Conservation (phyloP, 2,329 filamentous ascomycete genomes). For the Fusarium sp. region DNA sequence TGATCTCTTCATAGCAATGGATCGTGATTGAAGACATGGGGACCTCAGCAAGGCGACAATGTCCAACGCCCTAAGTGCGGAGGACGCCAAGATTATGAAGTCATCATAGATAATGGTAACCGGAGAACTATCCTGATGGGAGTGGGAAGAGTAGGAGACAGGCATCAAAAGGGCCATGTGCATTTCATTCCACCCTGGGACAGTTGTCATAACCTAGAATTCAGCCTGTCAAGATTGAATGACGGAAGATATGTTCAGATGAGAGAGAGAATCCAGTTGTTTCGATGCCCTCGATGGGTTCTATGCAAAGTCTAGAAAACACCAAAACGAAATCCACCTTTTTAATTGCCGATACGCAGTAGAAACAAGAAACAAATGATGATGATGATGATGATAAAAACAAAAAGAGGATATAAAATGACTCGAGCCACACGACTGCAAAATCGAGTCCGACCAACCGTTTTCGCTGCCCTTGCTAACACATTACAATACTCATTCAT, state of each 20-base stretch:
- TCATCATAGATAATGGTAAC: conserved; percentile 1
- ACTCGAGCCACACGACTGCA: conserved; percentile 20
- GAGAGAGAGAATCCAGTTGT: conserved; percentile 4
- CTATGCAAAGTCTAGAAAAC: conserved; percentile 32
- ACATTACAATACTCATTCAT: conserved; percentile 42
- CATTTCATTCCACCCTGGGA: conserved; percentile 4
- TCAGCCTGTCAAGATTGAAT: background rate
- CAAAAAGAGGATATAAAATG: conserved; percentile 31
- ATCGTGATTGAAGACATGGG: background rate
- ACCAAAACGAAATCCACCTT: conserved; percentile 25
- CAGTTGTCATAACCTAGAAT: background rate
- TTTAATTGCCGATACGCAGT: conserved; percentile 16
- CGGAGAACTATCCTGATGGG: background rate
- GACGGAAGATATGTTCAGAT: background rate
- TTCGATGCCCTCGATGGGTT: conserved; percentile 16
- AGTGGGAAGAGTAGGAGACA: background rate
- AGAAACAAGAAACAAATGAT: conserved; percentile 18
- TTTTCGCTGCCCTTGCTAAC: conserved; percentile 42
- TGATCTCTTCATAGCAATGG: conserved; percentile 12
- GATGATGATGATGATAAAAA: conserved; percentile 10
- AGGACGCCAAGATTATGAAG: conserved; percentile 4
- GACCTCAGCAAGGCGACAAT: background rate
- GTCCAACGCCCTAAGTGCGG: conserved; percentile 1
- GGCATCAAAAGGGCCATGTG: background rate
- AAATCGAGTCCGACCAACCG: conserved; percentile 27